Evolutionary conservation across 2,329 filamentous ascomycete species (phyloP), one percentile per base, ranked within the genome.

Genomic region (Mollisia scopiformis): DNA sequence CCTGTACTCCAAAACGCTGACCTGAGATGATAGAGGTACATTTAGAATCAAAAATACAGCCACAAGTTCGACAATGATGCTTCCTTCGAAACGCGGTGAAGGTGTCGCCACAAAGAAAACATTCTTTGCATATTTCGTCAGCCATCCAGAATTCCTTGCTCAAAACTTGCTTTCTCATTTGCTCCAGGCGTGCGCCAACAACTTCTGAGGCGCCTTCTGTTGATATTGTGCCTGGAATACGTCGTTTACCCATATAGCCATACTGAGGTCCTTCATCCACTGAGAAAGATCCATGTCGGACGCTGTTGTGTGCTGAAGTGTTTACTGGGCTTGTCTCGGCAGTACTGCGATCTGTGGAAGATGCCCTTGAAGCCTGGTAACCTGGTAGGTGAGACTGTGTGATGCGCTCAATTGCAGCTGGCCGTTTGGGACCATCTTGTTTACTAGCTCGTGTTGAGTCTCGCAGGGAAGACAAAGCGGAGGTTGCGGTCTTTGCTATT

Each of bases 91-190:
- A 98, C 1, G 94, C 95, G 0, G 92, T 93, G 72, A 99, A 99
- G 1, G 91, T 85, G 61, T 92, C 90, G 47, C 92, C 92, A 71
- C 95, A 99, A 47, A 92, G 86, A 73, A 97, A 99, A 72, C 95
- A 99, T 70, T 97, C 94, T 73, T 96, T 98, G 62, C 94, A 96
- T 64, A 96, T 97, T 72, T 98, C 95, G 73, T 99, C 95, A 62
- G 93, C 91, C 95, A 99, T 99, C 95, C 94, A 98, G 69, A 97
- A 98, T 68, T 98, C 93, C 71, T 93, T 95, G 74, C 91, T 96
- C 49, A 98, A 79, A 7, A 99, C 88, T 71, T 94, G 93, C 70
- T 92, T 91, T 64, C 90, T 87, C 81, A 97, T 89, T 68, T 90
- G 88, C 53, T 86, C 86, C 6, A 89, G 77, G 57, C 84, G 82